Evolutionary conservation across 2,329 filamentous ascomycete species (phyloP).

Genomic region (Aspergillus fructus): DNA sequence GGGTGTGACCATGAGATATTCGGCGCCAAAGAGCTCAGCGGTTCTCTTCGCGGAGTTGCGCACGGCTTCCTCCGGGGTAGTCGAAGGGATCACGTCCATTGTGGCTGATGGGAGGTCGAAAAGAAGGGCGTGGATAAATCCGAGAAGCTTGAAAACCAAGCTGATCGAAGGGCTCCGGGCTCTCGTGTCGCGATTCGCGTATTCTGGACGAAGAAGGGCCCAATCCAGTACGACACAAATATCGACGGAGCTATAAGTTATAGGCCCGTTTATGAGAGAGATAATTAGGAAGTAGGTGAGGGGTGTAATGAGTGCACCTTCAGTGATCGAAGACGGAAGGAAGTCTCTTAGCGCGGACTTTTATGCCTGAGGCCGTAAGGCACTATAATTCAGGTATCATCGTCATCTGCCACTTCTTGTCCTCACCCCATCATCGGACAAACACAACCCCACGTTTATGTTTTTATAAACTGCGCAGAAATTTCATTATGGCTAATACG

Average conservation of each 20-base stretch:
- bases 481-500: constrained; percentile 37
- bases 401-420: neutral
- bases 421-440: neutral
- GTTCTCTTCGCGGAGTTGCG: constrained; percentile 47
- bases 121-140: neutral
- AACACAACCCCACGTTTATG: neutral
- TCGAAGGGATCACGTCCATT: constrained; percentile 34
- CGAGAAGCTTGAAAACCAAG: neutral
- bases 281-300: neutral
- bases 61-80: constrained; percentile 37
- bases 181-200: neutral
- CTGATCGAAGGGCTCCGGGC: neutral
- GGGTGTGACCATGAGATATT: constrained; percentile 46
- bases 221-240: neutral
- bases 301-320: neutral
- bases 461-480: neutral
- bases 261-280: neutral
- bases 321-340: constrained; percentile 3
- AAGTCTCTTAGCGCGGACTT: constrained; percentile 8
- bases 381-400: neutral
- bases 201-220: neutral
- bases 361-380: constrained; percentile 12
- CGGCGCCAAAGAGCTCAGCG: constrained; percentile 47
- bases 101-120: constrained; percentile 3
- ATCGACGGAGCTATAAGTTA: neutral